Evolutionary conservation across 2,329 filamentous ascomycete species (phyloP), one percentile per base, ranked within the genome.

Genomic region (Phialophora tarda): DNA sequence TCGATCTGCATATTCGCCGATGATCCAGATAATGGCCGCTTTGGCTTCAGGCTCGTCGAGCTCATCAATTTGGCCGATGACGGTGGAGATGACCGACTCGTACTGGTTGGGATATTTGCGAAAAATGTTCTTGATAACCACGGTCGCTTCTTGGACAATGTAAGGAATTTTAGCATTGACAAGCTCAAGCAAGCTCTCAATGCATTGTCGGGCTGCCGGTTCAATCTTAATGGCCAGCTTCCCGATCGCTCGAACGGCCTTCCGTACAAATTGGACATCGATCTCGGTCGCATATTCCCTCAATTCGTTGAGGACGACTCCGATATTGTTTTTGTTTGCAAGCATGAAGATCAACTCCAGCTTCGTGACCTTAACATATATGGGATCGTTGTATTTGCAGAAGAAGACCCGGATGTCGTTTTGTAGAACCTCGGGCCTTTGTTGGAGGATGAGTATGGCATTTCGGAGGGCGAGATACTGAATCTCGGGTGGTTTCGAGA

Each of bases 321-420:
- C 90, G 73, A 99, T 99, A 77, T 99, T 99, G 74, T 89, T 91
- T 79, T 97, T 93, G 38, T 88, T 97, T 7, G 95, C 95, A 67
- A 99, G 86, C 95, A 98, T 99, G 79, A 99, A 99, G 72, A 99
- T 98, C 73, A 99, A 86, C 80, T 99, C 95, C 58, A 99, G 85
- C 80, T 99, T 99, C 17, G 95, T 99, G 59, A 99, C 95, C 79
- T 99, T 99, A 81, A 99, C 95, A 77, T 98, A 99, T 71, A 99
- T 99, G 0, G 95, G 95, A 76, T 99, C 95, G 78, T 99, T 99
- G 81, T 99, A 99, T 84, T 99, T 99, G 88, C 95, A 99, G 81
- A 99, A 99, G 81, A 99, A 99, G 34, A 99, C 95, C 55, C 95
- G 88, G 69, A 99, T 98, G 78, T 99, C 95, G 78, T 97, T 98